A percentile compares a stretch with the other conserved stretches of the same genome.
Conservation (phyloP, 179 eudicot species). For the Spinacia oleracea region DNA sequence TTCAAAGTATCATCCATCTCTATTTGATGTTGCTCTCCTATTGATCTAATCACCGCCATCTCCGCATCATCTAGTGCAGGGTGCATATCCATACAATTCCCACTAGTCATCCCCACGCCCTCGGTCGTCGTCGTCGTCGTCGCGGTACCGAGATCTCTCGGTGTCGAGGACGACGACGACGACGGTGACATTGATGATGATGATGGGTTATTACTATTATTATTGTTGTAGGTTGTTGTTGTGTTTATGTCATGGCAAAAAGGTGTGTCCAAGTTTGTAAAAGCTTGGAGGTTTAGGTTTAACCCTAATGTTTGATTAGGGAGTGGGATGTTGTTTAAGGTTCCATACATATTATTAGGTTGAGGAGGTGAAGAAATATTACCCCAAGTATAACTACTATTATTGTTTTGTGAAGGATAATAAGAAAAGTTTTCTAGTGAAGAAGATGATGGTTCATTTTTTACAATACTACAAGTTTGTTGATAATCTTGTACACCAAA, state of each 20-base stretch:
- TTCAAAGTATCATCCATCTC: conserved; percentile 82
- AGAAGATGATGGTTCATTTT: conserved; percentile 13
- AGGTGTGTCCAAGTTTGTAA: conserved; percentile 36
- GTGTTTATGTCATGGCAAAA: conserved; percentile 22
- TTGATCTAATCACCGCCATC: conserved; percentile 60
- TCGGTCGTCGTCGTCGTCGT: not conserved
- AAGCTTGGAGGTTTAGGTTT: conserved; percentile 44
- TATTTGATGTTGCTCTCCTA: conserved; percentile 77
- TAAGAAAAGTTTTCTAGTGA: conserved; percentile 14
- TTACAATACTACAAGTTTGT: not conserved
- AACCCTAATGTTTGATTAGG: conserved; percentile 53
- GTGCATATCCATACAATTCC: conserved; percentile 42
- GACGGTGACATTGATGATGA: conserved; percentile 31
- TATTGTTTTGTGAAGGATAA: conserved; percentile 6
- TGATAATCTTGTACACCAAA: conserved; percentile 9
- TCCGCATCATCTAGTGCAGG: conserved; percentile 64
- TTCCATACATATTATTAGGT: conserved; percentile 9
- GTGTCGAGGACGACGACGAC: conserved; percentile 40
- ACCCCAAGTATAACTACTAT: not conserved
- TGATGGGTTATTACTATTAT: not conserved
- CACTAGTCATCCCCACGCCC: conserved; percentile 18
- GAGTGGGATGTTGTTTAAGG: conserved; percentile 30
- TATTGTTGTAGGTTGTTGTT: not conserved
- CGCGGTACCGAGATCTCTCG: not conserved
- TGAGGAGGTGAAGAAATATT: conserved; percentile 5